phyloP scores from a whole-genome alignment of 2,329 filamentous ascomycete species.

The Neofusicoccum sp. region DNA sequence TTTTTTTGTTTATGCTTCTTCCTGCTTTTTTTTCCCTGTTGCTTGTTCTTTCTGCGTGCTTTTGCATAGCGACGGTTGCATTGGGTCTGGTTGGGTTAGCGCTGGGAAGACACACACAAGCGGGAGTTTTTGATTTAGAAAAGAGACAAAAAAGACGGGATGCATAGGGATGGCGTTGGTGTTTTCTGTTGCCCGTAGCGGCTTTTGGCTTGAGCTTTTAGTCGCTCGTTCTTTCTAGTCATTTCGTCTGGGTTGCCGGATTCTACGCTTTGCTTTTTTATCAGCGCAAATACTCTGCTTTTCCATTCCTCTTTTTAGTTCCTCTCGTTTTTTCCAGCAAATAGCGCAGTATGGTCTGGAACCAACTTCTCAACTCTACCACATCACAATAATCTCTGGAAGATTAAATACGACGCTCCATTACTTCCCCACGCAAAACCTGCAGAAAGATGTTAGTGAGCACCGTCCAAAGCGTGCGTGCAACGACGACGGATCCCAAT shows the following conservation, averaged over 20 bases:
- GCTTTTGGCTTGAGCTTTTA: not conserved
- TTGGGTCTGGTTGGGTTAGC: not conserved
- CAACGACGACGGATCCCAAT: not conserved
- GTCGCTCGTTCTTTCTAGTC: not conserved
- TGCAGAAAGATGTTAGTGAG: conserved; percentile 13
- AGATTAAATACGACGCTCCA: not conserved
- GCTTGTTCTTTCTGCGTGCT: not conserved
- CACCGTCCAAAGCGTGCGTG: not conserved
- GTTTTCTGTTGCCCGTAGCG: not conserved
- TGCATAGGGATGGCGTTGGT: not conserved
- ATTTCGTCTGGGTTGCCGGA: not conserved
- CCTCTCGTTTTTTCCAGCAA: not conserved
- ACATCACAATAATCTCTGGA: not conserved
- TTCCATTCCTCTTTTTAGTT: not conserved
- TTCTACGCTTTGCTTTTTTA: not conserved
- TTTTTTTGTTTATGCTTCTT: not conserved
- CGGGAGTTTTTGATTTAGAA: not conserved
- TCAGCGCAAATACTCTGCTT: not conserved
- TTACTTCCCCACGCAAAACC: conserved; percentile 44
- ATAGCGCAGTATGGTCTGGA: not conserved
- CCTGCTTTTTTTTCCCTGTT: not conserved
- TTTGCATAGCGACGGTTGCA: conserved; percentile 18
- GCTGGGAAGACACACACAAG: too few relatives aligned
- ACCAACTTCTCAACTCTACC: not conserved
- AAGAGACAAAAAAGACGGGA: not conserved